Base-by-base conservation (phyloP, 306 rosid genomes). In the Luffa aegyptiaca region DNA sequence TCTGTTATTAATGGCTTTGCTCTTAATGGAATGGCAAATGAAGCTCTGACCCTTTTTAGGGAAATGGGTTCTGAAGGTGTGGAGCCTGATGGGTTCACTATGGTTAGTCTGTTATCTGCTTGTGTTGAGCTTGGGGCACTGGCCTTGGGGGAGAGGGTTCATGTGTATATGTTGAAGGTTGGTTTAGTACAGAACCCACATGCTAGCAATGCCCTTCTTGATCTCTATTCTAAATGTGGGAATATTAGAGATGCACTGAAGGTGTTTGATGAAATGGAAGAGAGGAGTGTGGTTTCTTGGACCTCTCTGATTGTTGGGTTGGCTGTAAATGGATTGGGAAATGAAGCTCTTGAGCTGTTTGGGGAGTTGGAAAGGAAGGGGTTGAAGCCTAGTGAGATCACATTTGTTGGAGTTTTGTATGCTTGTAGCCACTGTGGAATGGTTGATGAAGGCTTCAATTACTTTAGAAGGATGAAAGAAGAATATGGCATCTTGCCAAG, bases 351-450 rank as follows among this genome's bases (percentile, higher is more conserved):
- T 26, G 83, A 72, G 76, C 81, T 63, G 55, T 86, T 86, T 36
- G 46, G 76, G 79, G 83, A 76, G 58, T 69, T 84, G 75, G 85
- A 64, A 16, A 45, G 71, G 49, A 68, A 84, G 76, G 82, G 86
- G 10, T 42, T 86, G 75, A 80, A 52, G 42, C 89, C 89, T 36
- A 77, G 82, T 21, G 86, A 80, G 79, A 80, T 84, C 31, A 84
- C 89, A 10, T 84, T 84, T 77, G 89, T 86, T 44, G 89, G 89
- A 31, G 86, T 86, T 55, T 74, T 86, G 73, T 86, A 86, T 73
- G 89, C 89, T 20, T 86, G 87, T 58, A 84, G 87, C 66, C 89
- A 86, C 31, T 84, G 89, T 10, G 86, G 89, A 64, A 76, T 84
- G 82, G 86, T 86, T 11, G 81, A 86, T 18, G 83, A 84, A 82